These are phyloP conservation scores for Aspergillus fumigatiaffinis DNA, from an alignment of 2,329 filamentous ascomycete species.

Conservation along the genomic window DNA sequence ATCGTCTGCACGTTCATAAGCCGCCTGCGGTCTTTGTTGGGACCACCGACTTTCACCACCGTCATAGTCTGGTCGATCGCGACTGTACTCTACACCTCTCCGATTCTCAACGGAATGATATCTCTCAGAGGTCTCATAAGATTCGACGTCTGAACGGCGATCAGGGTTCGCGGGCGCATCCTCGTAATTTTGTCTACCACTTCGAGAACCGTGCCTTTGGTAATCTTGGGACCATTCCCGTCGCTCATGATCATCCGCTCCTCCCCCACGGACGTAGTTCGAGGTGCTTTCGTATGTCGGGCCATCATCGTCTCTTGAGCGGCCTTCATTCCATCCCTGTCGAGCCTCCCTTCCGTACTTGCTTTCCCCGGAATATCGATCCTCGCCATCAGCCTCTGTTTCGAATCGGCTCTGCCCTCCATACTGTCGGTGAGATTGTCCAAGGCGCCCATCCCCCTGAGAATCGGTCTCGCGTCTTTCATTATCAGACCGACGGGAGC, in stretches of 20 bases:
- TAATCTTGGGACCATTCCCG: background rate
- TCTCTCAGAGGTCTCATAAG: background rate
- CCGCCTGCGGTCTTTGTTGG: background rate
- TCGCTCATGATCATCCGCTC: background rate
- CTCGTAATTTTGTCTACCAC: background rate
- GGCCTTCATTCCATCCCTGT: background rate
- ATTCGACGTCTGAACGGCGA: background rate
- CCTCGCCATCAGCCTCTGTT: background rate
- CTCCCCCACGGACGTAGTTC: background rate
- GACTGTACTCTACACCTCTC: background rate
- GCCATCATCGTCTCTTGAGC: background rate
- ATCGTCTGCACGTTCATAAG: background rate
- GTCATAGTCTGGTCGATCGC: background rate
- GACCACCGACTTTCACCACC: background rate
- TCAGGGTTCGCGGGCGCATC: background rate
- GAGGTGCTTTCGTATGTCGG: background rate
- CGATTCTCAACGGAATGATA: background rate
- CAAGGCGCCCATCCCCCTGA: background rate
- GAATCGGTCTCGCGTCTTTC: slow-evolving; percentile 6
- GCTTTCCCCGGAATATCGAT: background rate
- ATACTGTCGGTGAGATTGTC: background rate
- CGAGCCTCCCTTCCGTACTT: background rate
- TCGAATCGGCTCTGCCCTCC: background rate
- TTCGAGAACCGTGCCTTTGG: background rate
- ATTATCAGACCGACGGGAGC: background rate